Conservation (phyloP, 1,284 basidiomycete genomes). For the Boletellus sp. region DNA sequence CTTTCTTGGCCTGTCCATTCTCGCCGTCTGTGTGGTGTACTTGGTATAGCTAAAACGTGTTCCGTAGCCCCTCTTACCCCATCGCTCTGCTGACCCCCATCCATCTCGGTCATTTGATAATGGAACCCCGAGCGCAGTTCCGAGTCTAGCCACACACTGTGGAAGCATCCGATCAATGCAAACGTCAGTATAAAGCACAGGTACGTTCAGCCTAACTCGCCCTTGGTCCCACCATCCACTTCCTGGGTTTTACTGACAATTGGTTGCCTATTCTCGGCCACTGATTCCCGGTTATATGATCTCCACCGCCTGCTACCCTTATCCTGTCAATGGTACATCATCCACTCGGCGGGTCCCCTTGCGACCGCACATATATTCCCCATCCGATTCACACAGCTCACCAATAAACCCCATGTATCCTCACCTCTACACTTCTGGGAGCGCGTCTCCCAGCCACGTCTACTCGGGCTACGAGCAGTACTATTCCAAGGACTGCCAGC, state of each 20-base stretch:
- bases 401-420: slow-evolving; percentile 29
- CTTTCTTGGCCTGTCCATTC: slow-evolving; percentile 29
- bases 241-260: slow-evolving; percentile 15
- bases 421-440: slow-evolving; percentile 15
- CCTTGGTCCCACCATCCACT: slow-evolving; percentile 28
- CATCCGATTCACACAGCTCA: slow-evolving; percentile 21
- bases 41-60: slow-evolving; percentile 31
- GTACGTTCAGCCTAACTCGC: slow-evolving; percentile 17
- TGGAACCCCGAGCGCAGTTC: slow-evolving; percentile 30
- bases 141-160: slow-evolving; percentile 24
- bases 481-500: slow-evolving; percentile 22
- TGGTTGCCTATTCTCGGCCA: slow-evolving; percentile 17
- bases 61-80: slow-evolving; percentile 29
- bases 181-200: slow-evolving; percentile 33
- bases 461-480: slow-evolving; percentile 23
- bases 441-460: slow-evolving; percentile 21
- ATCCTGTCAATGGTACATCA: slow-evolving; percentile 23
- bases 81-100: slow-evolving; percentile 23
- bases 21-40: slow-evolving; percentile 11
- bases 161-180: slow-evolving; percentile 31
- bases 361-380: slow-evolving; percentile 32
- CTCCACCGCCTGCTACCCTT: slow-evolving; percentile 29
- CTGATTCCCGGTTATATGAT: slow-evolving; percentile 30
- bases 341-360: slow-evolving; percentile 16
- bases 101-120: slow-evolving; percentile 34